Base-by-base conservation (phyloP, 345 rosid genomes). In the Cochlearia excelsa region DNA sequence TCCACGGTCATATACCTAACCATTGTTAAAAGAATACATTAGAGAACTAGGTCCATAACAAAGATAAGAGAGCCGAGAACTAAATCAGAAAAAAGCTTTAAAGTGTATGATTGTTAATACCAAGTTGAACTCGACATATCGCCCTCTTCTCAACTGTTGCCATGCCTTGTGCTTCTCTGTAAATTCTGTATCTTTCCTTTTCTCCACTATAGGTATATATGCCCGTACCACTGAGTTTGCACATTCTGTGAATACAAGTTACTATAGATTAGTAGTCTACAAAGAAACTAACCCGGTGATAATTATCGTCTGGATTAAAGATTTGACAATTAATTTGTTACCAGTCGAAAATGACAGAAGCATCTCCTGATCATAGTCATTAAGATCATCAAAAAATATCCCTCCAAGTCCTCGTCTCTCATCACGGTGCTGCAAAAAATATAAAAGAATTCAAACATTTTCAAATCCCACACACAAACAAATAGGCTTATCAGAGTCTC, bases 341-440 rank as follows among this genome's bases (percentile, higher is more conserved):
- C 99, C 99, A 66, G 97, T 85, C 67, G 97, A 80, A 69, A 93
- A 93, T 37, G 85, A 69, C 59, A 93, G 88, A 66, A 89, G 97
- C 97, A 89, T 93, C 66, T 89, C 99, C 50, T 87, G 97, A 77
- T 89, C 94, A 35, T 80, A 77, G 59, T 86, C 85, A 73, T 89
- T 87, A 62, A 93, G 82, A 77, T 93, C 99, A 75, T 93, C 99
- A 70, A 93, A 93, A 78, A 93, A 93, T 53, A 93, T 82, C 46
- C 99, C 99, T 50, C 99, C 99, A 67, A 93, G 94, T 61, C 99
- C 97, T 75, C 97, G 78, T 58, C 99, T 81, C 81, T 93, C 99
- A 55, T 57, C 82, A 53, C 94, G 87, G 60, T 93, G 99, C 99
- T 93, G 80, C 72, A 88, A 55, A 38, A 66, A 38, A 50, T 29